A percentile compares a stretch with the other conserved stretches of the same genome.
Conservation (phyloP, 495 filamentous ascomycete species). For the Physcia stellaris region DNA sequence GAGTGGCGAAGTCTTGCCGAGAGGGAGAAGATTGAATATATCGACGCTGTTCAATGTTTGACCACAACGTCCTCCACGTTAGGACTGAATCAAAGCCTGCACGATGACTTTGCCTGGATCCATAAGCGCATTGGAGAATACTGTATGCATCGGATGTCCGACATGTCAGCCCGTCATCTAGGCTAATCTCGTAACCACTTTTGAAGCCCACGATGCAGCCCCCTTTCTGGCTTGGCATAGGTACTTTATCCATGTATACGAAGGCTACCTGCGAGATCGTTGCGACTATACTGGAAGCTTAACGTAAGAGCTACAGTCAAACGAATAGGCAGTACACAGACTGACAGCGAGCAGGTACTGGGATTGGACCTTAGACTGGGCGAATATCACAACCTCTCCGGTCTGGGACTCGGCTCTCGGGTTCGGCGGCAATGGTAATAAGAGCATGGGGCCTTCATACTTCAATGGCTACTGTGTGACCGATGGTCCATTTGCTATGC, state of each 20-base stretch:
- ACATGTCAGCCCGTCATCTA: no score
- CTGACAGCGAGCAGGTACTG: no score
- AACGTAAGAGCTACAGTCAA: conserved; percentile 21
- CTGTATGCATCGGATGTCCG: no score
- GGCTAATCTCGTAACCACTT: no score
- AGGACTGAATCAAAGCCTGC: no score
- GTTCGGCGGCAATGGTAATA: conserved; percentile 22
- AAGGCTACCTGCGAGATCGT: conserved; percentile 26
- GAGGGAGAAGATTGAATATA: no score
- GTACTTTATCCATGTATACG: conserved; percentile 31
- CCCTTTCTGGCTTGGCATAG: conserved; percentile 39
- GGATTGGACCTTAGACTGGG: conserved; percentile 17
- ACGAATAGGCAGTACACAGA: neutral
- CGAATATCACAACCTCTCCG: conserved; percentile 16
- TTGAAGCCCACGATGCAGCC: no score
- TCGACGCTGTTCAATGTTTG: no score
- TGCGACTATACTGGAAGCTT: conserved; percentile 31
- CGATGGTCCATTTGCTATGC: conserved; percentile 12
- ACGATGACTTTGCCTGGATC: no score
- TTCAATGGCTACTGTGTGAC: conserved; percentile 9
- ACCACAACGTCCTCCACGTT: no score
- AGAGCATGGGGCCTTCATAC: neutral
- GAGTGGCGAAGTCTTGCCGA: no score
- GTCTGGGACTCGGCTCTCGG: conserved; percentile 15
- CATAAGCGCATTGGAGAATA: no score